These are phyloP conservation scores for Coelastrella sp. DNA, from an alignment of 139 green algal genomes.

Conservation along the genomic window DNA sequence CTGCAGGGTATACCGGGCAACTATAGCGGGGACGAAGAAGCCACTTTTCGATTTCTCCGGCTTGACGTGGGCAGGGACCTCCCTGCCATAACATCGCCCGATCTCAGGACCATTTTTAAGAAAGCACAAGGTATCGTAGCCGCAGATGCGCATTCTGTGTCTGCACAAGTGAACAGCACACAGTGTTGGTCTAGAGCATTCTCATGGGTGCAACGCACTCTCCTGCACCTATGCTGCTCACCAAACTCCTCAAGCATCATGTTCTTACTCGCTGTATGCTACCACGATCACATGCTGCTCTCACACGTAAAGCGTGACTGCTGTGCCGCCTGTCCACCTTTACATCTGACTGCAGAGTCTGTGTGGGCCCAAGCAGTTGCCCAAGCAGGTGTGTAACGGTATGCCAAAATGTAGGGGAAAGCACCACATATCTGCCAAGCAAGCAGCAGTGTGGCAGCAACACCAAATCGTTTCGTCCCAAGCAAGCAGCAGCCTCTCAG, in stretches of 20 bases:
- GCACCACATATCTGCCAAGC: not conserved
- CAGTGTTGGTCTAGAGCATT: not conserved
- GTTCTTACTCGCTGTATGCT: not conserved
- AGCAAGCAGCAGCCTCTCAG: not conserved
- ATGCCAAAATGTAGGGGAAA: not conserved
- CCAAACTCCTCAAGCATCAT: not conserved
- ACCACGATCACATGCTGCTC: not conserved
- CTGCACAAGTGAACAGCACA: not conserved
- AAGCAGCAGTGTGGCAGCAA: not conserved
- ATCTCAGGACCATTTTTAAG: not conserved
- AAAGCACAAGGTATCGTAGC: not conserved
- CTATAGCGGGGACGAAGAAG: not conserved
- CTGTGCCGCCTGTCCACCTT: not conserved
- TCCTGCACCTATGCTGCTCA: not conserved
- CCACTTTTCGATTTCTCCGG: not conserved
- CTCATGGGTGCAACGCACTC: not conserved
- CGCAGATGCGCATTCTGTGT: not conserved
- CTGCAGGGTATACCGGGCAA: not conserved
- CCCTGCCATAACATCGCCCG: not conserved
- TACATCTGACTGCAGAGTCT: not conserved
- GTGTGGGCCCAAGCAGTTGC: not conserved
- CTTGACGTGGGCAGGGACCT: not conserved
- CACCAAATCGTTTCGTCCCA: not conserved
- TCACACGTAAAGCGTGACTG: not conserved
- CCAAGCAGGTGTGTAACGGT: not conserved